Percentiles rank a stretch among this genome's conserved stretches.
These are phyloP conservation scores for Buddleja alternifolia DNA, from an alignment of 257 asterid genomes.

Conservation along the genomic window DNA sequence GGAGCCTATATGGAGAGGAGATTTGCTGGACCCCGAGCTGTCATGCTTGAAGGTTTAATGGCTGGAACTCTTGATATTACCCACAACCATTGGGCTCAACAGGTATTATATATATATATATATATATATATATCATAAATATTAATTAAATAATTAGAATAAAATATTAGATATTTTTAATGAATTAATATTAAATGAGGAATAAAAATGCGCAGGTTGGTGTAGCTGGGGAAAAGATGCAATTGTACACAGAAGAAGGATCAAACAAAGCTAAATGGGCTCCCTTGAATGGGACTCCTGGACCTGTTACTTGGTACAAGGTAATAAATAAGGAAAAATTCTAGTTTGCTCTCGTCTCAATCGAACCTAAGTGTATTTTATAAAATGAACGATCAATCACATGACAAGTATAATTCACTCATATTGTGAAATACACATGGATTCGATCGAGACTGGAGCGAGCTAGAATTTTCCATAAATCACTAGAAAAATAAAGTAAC, in stretches of 20 bases:
- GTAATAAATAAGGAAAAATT: no score
- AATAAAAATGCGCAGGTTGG: slow-evolving; percentile 53
- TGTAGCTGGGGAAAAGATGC: slow-evolving; percentile 56
- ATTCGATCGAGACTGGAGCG: no score
- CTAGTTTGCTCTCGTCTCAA: no score
- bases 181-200: no score
- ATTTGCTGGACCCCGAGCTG: slow-evolving; percentile 80
- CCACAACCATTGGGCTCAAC: slow-evolving; percentile 66
- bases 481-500: neutral
- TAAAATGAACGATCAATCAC: no score
- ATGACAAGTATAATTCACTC: no score
- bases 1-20: slow-evolving; percentile 98
- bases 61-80: slow-evolving; percentile 87
- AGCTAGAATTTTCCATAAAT: no score
- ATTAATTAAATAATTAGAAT: neutral
- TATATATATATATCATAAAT: no score
- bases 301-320: slow-evolving; percentile 95
- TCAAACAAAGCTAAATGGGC: slow-evolving; percentile 60
- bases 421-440: no score
- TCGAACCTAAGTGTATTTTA: no score
- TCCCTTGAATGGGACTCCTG: slow-evolving; percentile 29
- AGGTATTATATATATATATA: slow-evolving; percentile 38
- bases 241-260: slow-evolving; percentile 66
- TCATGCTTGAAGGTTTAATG: slow-evolving; percentile 80
- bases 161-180: neutral